Base-by-base conservation (phyloP, 495 filamentous ascomycete species). In the Bathelium albidoporum region DNA sequence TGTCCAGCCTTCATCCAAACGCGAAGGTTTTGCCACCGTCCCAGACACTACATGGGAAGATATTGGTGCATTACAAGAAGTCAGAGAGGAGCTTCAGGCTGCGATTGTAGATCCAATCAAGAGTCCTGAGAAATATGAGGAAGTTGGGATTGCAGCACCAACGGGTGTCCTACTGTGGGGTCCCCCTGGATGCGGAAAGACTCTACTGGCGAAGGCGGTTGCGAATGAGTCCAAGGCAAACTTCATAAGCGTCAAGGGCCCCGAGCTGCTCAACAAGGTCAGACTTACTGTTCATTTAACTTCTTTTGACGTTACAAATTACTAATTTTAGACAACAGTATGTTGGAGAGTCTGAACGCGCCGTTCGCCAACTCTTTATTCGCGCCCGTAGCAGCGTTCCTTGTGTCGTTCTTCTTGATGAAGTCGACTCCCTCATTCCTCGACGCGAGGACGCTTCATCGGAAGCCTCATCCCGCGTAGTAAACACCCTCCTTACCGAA, bases 351-450 rank as follows among this genome's bases (percentile, higher is more conserved):
- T 92, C 88, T 22, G 94, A 98, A 73, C 85, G 91, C 20, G 89
- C 94, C 0, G 89, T 98, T 2, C 86, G 94, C 18, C 90, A 96
- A 72, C 89, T 97, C 1, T 98, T 98, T 72, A 83, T 87, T 55
- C 87, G 94, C 16, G 94, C 94, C 11, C 83, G 92, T 29, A 89
- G 88, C 0, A 89, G 85, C 9, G 82, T 94, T 1, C 94, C 94
- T 24, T 97, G 93, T 71, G 89, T 98, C 58, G 86, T 98, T 64
- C 97, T 98, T 82, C 97, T 98, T 73, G 94, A 98, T 74, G 94
- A 98, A 73, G 80, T 98, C 34, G 94, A 98, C 69, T 91, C 94
- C 2, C 80, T 98, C 4, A 91, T 93, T 0, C 93, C 95, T 0
- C 84, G 83, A 43, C 86, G 94, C 45, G 90, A 91, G 69, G 88